phyloP scores from a whole-genome alignment of 768 basidiomycete genomes.

The Scleroderma citrinum region DNA sequence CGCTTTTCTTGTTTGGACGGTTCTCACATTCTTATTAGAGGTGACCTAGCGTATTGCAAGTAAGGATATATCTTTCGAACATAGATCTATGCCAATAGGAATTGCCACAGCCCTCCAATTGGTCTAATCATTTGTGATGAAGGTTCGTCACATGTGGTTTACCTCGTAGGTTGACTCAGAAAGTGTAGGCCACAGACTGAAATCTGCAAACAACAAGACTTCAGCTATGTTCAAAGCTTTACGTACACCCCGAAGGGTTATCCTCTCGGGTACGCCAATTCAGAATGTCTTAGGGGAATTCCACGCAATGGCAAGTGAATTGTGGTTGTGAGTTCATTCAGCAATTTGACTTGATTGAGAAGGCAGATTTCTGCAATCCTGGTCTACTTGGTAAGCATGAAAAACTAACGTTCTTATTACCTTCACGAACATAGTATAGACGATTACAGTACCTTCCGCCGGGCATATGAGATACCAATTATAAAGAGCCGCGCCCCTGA shows the following conservation, averaged over 20 bases:
- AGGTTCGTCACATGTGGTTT: constrained; percentile 37
- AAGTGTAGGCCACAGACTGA: constrained; percentile 75
- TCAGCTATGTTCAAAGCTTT: constrained; percentile 79
- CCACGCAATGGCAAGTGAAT: constrained; percentile 78
- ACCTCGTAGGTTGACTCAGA: neutral
- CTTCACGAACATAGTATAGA: constrained; percentile 36
- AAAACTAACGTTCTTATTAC: neutral
- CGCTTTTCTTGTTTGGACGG: neutral
- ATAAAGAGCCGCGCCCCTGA: constrained; percentile 78
- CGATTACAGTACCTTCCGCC: constrained; percentile 68
- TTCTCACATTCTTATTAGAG: constrained; percentile 27
- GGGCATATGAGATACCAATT: constrained; percentile 85
- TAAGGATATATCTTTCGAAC: constrained; percentile 26
- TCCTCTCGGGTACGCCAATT: constrained; percentile 94
- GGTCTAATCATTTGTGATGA: constrained; percentile 95
- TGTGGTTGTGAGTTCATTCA: neutral
- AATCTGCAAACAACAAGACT: constrained; percentile 88
- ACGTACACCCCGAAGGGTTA: constrained; percentile 70
- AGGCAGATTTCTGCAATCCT: constrained; percentile 95
- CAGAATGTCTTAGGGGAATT: constrained; percentile 96
- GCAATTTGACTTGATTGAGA: constrained; percentile 3
- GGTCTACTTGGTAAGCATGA: constrained; percentile 63
- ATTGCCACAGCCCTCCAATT: constrained; percentile 65
- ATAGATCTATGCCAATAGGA: constrained; percentile 1
- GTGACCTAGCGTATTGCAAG: constrained; percentile 60